Percentiles rank a stretch among this genome's conserved stretches.
These are phyloP conservation scores for Neurospora discreta DNA, from an alignment of 495 filamentous ascomycete species.

Conservation along the genomic window DNA sequence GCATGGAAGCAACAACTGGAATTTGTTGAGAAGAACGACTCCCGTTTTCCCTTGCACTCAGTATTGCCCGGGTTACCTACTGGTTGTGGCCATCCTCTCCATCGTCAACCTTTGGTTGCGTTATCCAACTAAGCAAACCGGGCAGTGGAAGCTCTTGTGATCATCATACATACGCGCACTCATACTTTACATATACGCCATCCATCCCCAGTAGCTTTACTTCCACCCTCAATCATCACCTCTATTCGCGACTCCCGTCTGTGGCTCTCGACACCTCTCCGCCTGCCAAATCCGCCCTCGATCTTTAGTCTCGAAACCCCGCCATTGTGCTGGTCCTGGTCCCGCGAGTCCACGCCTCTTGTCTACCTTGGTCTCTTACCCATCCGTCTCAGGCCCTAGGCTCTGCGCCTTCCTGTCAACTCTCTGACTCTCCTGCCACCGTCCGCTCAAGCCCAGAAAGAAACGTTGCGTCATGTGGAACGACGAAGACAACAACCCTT, in stretches of 20 bases:
- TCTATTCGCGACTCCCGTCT: background rate
- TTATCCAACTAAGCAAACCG: background rate
- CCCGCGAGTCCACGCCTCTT: background rate
- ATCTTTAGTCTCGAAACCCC: background rate
- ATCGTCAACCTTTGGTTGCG: background rate
- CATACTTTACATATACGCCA: background rate
- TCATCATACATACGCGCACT: background rate
- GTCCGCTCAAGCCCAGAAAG: background rate
- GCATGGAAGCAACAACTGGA: background rate
- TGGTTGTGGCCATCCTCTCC: background rate
- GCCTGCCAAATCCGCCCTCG: background rate
- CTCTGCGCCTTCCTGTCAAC: background rate
- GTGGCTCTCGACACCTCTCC: background rate
- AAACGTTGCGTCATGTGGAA: conserved; percentile 51
- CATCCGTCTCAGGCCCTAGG: background rate
- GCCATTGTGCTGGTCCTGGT: background rate
- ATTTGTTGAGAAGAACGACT: background rate
- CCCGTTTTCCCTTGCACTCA: background rate
- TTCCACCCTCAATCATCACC: background rate
- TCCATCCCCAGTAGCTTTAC: background rate
- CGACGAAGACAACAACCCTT: conserved; percentile 89
- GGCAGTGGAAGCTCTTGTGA: background rate
- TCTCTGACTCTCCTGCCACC: background rate
- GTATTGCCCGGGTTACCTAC: too few relatives aligned
- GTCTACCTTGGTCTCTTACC: background rate